Percentiles rank a stretch among this genome's conserved stretches.
phyloP scores from a whole-genome alignment of 2,329 filamentous ascomycete genomes.

The Botrytis sinoallii region DNA sequence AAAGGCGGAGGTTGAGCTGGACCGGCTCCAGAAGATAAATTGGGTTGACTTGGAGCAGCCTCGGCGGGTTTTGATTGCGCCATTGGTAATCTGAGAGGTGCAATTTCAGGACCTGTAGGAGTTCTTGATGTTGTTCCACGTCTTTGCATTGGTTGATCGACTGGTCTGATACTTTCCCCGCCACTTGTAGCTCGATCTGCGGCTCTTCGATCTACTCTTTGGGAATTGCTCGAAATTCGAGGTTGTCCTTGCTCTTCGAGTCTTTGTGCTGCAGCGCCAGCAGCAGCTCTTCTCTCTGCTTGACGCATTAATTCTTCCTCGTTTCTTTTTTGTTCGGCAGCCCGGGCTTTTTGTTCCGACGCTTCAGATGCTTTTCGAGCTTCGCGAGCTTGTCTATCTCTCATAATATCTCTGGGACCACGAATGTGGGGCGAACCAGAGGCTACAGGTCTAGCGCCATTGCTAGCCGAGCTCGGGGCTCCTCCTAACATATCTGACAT shows the following conservation, averaged over 20 bases:
- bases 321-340: slow-evolving; percentile 51
- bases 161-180: slow-evolving; percentile 17
- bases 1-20: slow-evolving; percentile 20
- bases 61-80: slow-evolving; percentile 27
- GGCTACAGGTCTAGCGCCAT: slow-evolving; percentile 47
- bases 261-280: slow-evolving; percentile 48
- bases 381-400: slow-evolving; percentile 75
- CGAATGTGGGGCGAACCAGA: slow-evolving; percentile 59
- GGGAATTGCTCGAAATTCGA: slow-evolving; percentile 36
- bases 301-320: slow-evolving; percentile 53
- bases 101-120: slow-evolving; percentile 31
- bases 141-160: slow-evolving; percentile 31
- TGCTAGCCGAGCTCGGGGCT: slow-evolving; percentile 53
- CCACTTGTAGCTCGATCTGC: slow-evolving; percentile 27
- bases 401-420: slow-evolving; percentile 89
- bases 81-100: slow-evolving; percentile 34
- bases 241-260: slow-evolving; percentile 28
- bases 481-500: slow-evolving; percentile 82
- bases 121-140: slow-evolving; percentile 32
- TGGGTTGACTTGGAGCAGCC: slow-evolving; percentile 21
- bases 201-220: slow-evolving; percentile 34
- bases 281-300: slow-evolving; percentile 59
- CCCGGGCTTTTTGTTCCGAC: slow-evolving; percentile 45
- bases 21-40: not conserved
- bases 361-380: slow-evolving; percentile 58